Base-by-base conservation (phyloP, 1,139 yeast species). In the Casaregolazyma suthepensis region DNA sequence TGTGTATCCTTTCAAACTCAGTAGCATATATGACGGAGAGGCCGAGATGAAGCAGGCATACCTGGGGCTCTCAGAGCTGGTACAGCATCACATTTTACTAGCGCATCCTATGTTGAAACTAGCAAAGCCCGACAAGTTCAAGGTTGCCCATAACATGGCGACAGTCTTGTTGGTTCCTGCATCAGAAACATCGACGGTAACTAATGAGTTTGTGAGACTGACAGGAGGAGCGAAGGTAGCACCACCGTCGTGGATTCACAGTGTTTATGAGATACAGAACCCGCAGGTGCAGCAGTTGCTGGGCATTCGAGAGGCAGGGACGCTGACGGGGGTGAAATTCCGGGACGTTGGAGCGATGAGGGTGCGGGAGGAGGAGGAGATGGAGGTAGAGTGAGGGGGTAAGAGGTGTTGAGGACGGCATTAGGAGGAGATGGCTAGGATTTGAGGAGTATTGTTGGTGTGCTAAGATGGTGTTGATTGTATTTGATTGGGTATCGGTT, bases 1-100 rank as follows among this genome's bases (percentile, higher is more conserved):
- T 20, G 98, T 93, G 43, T 93, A 80, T 71, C 98, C 99, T 54
- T 89, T 93, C 77, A 91, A 90, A 71, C 76, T 91, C 59, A 66
- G 72, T 12, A 66, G 66, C 48, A 58, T 71, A 5, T 60, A 65
- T 19, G 62, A 57, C 43, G 55, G 55, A 42, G 55, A 57, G 15
- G 53, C 59, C 6, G 67, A 66, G 51, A 55, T 67, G 44, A 61
- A 64, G 49, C 79, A 76, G 62, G 78, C 82, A 58, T 82, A 85
- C 69, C 78, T 91, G 57, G 98, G 98, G 42, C 76, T 91, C 65
- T 74, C 81, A 47, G 99, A 93, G 73, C 78, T 91, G 61, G 73
- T 81, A 40, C 91, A 90, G 70, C 85, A 91, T 67, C 91, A 86
- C 67, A 76, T 93, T 63, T 81, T 89, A 56, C 84, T 85, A 51